A percentile compares a stretch with the other conserved stretches of the same genome.
Evolutionary conservation across 495 filamentous ascomycete genomes (phyloP).

Genomic region (Aspergillus egyptiacus): DNA sequence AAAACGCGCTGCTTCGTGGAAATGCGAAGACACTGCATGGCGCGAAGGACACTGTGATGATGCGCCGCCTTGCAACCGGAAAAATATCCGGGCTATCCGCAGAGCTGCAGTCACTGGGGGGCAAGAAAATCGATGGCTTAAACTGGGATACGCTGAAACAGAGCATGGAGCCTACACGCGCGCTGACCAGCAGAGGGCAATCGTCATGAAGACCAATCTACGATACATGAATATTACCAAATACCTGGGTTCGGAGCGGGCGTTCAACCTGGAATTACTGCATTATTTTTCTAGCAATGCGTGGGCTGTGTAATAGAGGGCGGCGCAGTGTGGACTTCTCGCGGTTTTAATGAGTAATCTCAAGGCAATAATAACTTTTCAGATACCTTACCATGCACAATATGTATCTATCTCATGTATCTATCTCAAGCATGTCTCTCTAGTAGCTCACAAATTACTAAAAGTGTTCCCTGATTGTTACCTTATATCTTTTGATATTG

Average conservation of each 20-base stretch:
- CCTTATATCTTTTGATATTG: too few species aligned
- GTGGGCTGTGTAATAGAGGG: constrained; percentile 3
- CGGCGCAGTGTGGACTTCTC: background rate
- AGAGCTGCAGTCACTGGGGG: constrained; percentile 37
- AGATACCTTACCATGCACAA: too few species aligned
- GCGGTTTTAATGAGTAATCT: too few species aligned
- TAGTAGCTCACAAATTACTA: too few species aligned
- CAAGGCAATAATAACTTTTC: too few species aligned
- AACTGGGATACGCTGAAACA: constrained; percentile 47
- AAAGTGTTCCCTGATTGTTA: too few species aligned
- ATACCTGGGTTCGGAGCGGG: constrained; percentile 15
- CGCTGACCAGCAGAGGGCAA: constrained; percentile 13
- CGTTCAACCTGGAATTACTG: constrained; percentile 6
- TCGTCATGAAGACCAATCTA: constrained; percentile 7
- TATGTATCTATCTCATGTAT: too few species aligned
- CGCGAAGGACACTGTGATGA: constrained; percentile 62
- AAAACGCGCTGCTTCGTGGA: constrained; percentile 54
- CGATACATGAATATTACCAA: constrained; percentile 11
- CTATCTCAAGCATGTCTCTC: too few species aligned
- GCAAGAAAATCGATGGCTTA: constrained; percentile 46
- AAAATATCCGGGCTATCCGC: constrained; percentile 31
- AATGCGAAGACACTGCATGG: constrained; percentile 55
- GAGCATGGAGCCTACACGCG: constrained; percentile 31
- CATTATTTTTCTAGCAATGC: constrained; percentile 2
- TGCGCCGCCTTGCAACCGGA: constrained; percentile 59